Evolutionary conservation across 2,329 filamentous ascomycete genomes (phyloP).

Genomic region (Fusarium sp.): DNA sequence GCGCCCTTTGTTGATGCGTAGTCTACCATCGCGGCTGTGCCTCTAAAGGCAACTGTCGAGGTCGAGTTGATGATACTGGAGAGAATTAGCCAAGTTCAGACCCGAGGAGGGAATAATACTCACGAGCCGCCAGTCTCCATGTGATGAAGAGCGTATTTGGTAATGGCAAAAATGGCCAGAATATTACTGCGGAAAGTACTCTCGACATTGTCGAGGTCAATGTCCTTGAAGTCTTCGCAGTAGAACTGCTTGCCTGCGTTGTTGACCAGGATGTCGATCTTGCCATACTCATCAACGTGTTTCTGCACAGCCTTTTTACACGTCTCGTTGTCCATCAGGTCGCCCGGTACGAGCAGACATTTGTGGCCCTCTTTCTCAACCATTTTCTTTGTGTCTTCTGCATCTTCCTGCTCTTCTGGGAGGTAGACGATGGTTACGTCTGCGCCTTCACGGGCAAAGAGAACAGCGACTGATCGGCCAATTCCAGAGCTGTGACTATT

Average conservation of each 20-base stretch:
- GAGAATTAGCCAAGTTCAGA: background rate
- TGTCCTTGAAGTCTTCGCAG: slow-evolving; percentile 61
- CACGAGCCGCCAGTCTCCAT: slow-evolving; percentile 60
- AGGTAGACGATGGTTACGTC: slow-evolving; percentile 65
- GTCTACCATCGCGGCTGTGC: slow-evolving; percentile 60
- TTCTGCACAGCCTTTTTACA: slow-evolving; percentile 61
- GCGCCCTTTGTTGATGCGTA: slow-evolving; percentile 67
- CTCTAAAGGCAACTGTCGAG: slow-evolving; percentile 63
- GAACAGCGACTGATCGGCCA: slow-evolving; percentile 61
- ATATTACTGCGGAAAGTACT: slow-evolving; percentile 67
- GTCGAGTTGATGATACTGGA: slow-evolving; percentile 65
- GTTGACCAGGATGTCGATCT: slow-evolving; percentile 63
- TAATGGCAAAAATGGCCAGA: slow-evolving; percentile 66
- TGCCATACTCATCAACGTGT: slow-evolving; percentile 60
- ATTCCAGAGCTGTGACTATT: slow-evolving; percentile 57
- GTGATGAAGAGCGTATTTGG: slow-evolving; percentile 64
- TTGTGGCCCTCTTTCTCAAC: slow-evolving; percentile 60
- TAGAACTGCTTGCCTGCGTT: slow-evolving; percentile 67
- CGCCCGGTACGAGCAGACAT: slow-evolving; percentile 58
- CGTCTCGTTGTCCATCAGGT: slow-evolving; percentile 59
- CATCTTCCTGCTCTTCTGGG: slow-evolving; percentile 64
- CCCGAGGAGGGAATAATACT: slow-evolving; percentile 23
- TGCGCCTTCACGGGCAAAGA: slow-evolving; percentile 67
- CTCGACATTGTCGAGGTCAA: slow-evolving; percentile 63
- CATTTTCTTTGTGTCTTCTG: slow-evolving; percentile 60